These are phyloP conservation scores for Suillus subaureus DNA, from an alignment of 768 basidiomycete genomes.

Conservation along the genomic window DNA sequence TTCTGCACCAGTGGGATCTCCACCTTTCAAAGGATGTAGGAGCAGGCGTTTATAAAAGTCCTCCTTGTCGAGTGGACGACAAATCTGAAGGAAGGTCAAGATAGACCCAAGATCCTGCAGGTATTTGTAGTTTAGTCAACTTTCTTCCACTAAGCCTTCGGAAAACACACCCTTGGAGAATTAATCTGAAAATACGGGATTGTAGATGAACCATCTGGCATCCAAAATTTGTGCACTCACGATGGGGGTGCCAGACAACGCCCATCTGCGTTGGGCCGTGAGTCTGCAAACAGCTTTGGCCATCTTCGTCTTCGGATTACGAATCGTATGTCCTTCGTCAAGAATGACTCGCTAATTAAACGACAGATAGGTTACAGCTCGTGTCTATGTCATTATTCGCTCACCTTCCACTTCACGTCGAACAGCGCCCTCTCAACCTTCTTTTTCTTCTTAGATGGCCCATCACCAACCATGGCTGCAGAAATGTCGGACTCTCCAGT, in stretches of 20 bases:
- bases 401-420: constrained; percentile 79
- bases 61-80: constrained; percentile 79
- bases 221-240: constrained; percentile 45
- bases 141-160: neutral
- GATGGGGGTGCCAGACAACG: constrained; percentile 85
- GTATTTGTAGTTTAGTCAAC: constrained; percentile 1
- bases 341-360: constrained; percentile 66
- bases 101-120: constrained; percentile 85
- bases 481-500: constrained; percentile 49
- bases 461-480: constrained; percentile 17
- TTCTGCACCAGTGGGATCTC: constrained; percentile 66
- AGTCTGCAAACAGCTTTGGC: constrained; percentile 66
- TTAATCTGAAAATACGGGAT: constrained; percentile 57
- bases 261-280: constrained; percentile 75
- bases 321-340: constrained; percentile 88
- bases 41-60: constrained; percentile 82
- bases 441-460: constrained; percentile 54
- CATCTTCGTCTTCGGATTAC: constrained; percentile 88
- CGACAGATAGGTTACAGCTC: neutral
- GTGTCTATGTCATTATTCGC: constrained; percentile 8
- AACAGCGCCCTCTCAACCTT: constrained; percentile 62
- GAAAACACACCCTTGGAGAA: constrained; percentile 58
- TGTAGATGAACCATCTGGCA: constrained; percentile 3
- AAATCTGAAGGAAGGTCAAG: constrained; percentile 83
- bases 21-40: constrained; percentile 75